Conservation (phyloP, 805 yeast species). For the Candida nonsorbophila region DNA sequence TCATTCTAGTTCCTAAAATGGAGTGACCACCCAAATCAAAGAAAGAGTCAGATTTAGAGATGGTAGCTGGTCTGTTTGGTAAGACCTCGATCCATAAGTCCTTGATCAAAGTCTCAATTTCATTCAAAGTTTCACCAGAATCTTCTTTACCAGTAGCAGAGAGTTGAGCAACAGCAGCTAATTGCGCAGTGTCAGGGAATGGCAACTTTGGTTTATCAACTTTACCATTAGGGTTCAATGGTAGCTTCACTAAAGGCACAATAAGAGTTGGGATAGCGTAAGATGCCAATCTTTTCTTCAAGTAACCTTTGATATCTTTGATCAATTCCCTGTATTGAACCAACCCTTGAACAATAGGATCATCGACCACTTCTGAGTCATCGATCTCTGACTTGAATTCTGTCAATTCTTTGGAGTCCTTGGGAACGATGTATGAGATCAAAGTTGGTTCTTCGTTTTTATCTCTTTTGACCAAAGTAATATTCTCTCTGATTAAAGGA, state of each 20-base stretch:
- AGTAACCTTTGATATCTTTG: conserved; percentile 66
- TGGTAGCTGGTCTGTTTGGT: conserved; percentile 78
- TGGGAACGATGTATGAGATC: conserved; percentile 88
- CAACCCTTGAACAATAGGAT: conserved; percentile 73
- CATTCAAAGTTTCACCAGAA: conserved; percentile 46
- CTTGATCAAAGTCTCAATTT: conserved; percentile 61
- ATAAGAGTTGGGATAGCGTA: conserved; percentile 92
- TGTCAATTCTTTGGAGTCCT: conserved; percentile 39
- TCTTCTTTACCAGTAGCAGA: conserved; percentile 46
- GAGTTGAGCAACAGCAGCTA: conserved; percentile 62
- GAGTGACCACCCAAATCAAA: conserved; percentile 98
- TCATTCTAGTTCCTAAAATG: conserved; percentile 94
- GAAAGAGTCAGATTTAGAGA: conserved; percentile 79
- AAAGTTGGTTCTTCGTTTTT: conserved; percentile 89
- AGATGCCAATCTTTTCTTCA: conserved; percentile 84
- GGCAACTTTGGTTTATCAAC: conserved; percentile 96
- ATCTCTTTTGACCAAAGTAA: conserved; percentile 87
- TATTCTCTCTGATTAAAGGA: conserved; percentile 85
- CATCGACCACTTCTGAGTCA: conserved; percentile 33
- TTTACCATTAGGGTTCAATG: conserved; percentile 96
- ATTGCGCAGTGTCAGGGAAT: conserved; percentile 86
- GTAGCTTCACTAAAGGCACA: conserved; percentile 80
- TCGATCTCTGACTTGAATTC: conserved; percentile 48
- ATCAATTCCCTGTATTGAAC: conserved; percentile 71
- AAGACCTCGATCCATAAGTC: conserved; percentile 83